Evolutionary conservation across 768 basidiomycete species (phyloP), one percentile per base, ranked within the genome.

Genomic region (Harrya chromipes): DNA sequence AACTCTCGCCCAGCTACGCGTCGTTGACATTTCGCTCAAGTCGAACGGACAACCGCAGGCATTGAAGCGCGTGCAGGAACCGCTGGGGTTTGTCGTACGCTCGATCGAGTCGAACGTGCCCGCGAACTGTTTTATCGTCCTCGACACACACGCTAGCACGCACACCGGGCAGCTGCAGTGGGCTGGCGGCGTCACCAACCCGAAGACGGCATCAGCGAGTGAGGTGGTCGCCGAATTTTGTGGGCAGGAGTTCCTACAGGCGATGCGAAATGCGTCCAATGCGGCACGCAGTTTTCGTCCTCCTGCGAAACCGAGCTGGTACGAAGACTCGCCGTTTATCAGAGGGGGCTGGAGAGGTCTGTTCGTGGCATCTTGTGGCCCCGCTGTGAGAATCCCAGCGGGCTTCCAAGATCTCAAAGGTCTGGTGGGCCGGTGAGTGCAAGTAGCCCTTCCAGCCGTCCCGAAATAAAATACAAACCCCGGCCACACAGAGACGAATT

Each of bases 311-410:
- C 12, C 14, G 3, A 4, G 5, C 0, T 50, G 49, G 49, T 50
- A 44, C 5, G 3, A 20, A 0, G 43, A 23, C 21, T 50, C 43
- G 0, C 37, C 37, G 2, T 24, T 3, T 9, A 10, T 34, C 10
- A 21, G 31, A 1, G 49, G 37, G 1, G 49, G 49, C 1, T 50
- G 43, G 43, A 31, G 43, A 6, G 49, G 42, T 1, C 21, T 50
- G 0, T 31, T 50, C 16, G 16, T 50, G 3, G 20, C 49, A 0
- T 38, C 27, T 0, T 50, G 49, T 13, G 13, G 17, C 1, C 49
- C 36, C 3, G 49, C 27, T 3, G 21, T 50, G 4, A 12, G 37
- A 1, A 26, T 17, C 4, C 4, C 2, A 12, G 3, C 1, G 1
- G 49, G 26, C 3, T 39, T 43, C 6, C 0, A 4, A 4, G 37